Evolutionary conservation across 1,139 yeast species (phyloP), one percentile per base, ranked within the genome.

Genomic region (Kodamaea ohmeri): DNA sequence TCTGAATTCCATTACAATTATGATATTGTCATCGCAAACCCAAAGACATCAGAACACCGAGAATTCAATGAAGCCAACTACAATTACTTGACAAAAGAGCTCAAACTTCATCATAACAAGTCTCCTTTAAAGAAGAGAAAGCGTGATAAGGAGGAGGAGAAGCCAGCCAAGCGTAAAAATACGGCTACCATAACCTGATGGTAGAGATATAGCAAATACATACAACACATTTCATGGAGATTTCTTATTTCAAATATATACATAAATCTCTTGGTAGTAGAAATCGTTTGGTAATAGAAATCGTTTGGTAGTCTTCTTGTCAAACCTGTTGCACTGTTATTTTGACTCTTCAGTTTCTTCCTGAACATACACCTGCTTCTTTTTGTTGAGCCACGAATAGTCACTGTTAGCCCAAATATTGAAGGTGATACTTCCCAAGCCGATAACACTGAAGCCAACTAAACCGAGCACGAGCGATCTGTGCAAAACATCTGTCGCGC

Each of bases 1-100:
- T 36, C 29, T 12, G 32, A 25, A 8, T 65, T 61, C 38, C 46
- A 50, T 19, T 50, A 49, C 38, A 44, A 50, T 22, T 44, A 44
- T 26, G 74, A 70, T 41, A 49, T 68, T 4, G 73, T 70, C 8
- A 40, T 61, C 4, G 25, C 68, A 4, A 61, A 65, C 34, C 63
- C 61, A 3, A 35, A 25, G 3, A 47, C 44, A 6, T 47, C 47
- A 2, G 45, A 42, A 3, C 32, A 40, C 14, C 46, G 47, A 9
- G 44, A 71, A 65, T 44, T 71, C 71, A 44, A 58, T 50, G 61
- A 66, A 30, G 45, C 46, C 0, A 66, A 82, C 40, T 61, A 70
- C 42, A 45, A 45, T 0, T 35, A 39, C 8, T 53, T 83, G 20
- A 43, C 34, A 6, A 47, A 52, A 70, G 3, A 46, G 76, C 25